Percentiles rank a stretch among this genome's conserved stretches.
Conservation (phyloP, 768 basidiomycete genomes). For the Lactarius pseudohatsudake region DNA sequence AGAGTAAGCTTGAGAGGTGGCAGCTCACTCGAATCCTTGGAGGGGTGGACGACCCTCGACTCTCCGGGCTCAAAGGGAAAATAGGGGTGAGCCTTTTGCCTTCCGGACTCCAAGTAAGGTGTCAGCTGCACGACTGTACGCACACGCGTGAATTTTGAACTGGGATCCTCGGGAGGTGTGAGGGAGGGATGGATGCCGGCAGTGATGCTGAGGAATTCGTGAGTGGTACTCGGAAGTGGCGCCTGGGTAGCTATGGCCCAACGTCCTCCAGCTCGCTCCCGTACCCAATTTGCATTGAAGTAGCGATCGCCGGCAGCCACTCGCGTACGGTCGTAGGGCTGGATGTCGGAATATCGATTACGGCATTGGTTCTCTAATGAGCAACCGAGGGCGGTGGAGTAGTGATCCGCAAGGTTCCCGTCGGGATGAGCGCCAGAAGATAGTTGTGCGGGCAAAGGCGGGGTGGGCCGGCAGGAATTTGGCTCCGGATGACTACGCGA, state of each 20-base stretch:
- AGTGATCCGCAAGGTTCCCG: slow-evolving; percentile 42
- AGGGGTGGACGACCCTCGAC: slow-evolving; percentile 45
- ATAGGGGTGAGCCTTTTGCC: slow-evolving; percentile 75
- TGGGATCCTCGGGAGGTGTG: slow-evolving; percentile 31
- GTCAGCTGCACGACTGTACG: slow-evolving; percentile 85
- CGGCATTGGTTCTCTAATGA: slow-evolving; percentile 43
- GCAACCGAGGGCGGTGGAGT: slow-evolving; percentile 54
- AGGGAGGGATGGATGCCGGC: slow-evolving; percentile 44
- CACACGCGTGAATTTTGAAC: slow-evolving; percentile 44
- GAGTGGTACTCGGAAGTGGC: slow-evolving; percentile 64
- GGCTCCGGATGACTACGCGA: slow-evolving; percentile 29
- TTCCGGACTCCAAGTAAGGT: slow-evolving; percentile 63
- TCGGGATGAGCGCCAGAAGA: slow-evolving; percentile 30
- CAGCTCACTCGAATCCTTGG: slow-evolving; percentile 37
- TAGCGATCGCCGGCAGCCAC: slow-evolving; percentile 63
- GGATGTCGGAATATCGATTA: slow-evolving; percentile 74
- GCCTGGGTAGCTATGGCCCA: slow-evolving; percentile 90
- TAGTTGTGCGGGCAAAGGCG: slow-evolving; percentile 12
- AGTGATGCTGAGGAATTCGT: slow-evolving; percentile 75
- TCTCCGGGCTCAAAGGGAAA: slow-evolving; percentile 64
- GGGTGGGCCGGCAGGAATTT: slow-evolving; percentile 23
- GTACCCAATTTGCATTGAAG: slow-evolving; percentile 86
- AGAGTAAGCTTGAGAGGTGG: slow-evolving; percentile 60
- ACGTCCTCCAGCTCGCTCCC: slow-evolving; percentile 66
- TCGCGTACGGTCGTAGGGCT: slow-evolving; percentile 81